Evolutionary conservation across 176 grass and related monocot species (phyloP).

Genomic region (Paspalum vaginatum): DNA sequence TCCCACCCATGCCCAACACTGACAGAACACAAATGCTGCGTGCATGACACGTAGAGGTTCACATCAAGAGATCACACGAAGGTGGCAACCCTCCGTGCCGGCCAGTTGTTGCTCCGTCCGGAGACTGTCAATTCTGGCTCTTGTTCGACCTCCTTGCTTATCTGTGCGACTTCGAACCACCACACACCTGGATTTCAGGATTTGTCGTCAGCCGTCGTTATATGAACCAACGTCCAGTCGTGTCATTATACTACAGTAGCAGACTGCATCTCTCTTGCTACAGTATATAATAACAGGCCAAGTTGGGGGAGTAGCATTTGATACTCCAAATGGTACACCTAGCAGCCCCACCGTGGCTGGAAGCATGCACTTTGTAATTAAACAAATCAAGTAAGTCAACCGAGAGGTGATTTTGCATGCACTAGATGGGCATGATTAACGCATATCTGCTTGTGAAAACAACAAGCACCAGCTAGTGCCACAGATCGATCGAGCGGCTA

Average conservation of each 20-base stretch:
- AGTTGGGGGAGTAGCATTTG: neutral
- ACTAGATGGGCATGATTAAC: neutral
- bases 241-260: too few species aligned
- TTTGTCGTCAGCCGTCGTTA: neutral
- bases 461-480: neutral
- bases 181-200: neutral
- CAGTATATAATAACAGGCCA: neutral
- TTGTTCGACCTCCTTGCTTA: neutral
- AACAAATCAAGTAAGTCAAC: neutral
- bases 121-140: neutral
- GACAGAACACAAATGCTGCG: neutral
- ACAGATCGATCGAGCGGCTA: too few species aligned
- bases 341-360: neutral
- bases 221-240: neutral
- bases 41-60: neutral
- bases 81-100: neutral
- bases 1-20: neutral
- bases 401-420: neutral
- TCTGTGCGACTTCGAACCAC: neutral
- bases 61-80: conserved; percentile 6
- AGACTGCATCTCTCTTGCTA: too few species aligned
- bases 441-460: neutral
- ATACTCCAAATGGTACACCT: neutral
- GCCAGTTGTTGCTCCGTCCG: neutral
- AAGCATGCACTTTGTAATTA: neutral